A percentile compares a stretch with the other conserved stretches of the same genome.
phyloP scores from a whole-genome alignment of 140 eudicot species.

The Ambrosia hybrid region DNA sequence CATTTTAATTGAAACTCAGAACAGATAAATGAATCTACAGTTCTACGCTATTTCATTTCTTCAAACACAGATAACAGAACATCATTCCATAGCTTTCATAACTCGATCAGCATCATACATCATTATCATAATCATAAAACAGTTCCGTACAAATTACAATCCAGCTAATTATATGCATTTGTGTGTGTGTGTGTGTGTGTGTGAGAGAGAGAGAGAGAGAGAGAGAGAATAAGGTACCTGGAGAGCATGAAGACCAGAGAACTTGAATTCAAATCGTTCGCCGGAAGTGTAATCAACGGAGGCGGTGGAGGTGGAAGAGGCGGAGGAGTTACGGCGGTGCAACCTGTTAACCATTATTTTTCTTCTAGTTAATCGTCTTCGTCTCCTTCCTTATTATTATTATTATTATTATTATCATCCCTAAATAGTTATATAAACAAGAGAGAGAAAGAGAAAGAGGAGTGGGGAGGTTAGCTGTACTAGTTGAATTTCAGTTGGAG shows the following conservation, averaged over 20 bases:
- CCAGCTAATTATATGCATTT: constrained; percentile 2
- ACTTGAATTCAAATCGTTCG: constrained; percentile 46
- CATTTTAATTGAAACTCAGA: not conserved
- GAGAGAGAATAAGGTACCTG: constrained; percentile 39
- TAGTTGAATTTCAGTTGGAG: constrained; percentile 42
- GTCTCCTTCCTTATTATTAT: constrained; percentile 9
- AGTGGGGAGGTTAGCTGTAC: constrained; percentile 30
- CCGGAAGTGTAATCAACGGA: constrained; percentile 41
- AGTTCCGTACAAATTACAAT: constrained; percentile 15
- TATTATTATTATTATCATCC: not conserved
- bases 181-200: not conserved
- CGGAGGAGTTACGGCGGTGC: constrained; percentile 51
- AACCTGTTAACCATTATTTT: constrained; percentile 47
- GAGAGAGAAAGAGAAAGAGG: constrained; percentile 28
- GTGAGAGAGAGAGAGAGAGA: not conserved
- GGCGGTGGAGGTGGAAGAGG: constrained; percentile 42
- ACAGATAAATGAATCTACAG: not conserved
- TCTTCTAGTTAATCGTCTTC: constrained; percentile 24
- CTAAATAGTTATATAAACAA: constrained; percentile 14
- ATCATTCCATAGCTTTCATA: constrained; percentile 4
- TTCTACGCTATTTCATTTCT: not conserved
- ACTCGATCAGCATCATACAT: constrained; percentile 23
- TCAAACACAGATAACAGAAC: constrained; percentile 15
- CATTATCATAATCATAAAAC: not conserved
- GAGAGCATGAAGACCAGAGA: constrained; percentile 59